Evolutionary conservation across 2,329 filamentous ascomycete genomes (phyloP).

Genomic region (Nemania serpens): DNA sequence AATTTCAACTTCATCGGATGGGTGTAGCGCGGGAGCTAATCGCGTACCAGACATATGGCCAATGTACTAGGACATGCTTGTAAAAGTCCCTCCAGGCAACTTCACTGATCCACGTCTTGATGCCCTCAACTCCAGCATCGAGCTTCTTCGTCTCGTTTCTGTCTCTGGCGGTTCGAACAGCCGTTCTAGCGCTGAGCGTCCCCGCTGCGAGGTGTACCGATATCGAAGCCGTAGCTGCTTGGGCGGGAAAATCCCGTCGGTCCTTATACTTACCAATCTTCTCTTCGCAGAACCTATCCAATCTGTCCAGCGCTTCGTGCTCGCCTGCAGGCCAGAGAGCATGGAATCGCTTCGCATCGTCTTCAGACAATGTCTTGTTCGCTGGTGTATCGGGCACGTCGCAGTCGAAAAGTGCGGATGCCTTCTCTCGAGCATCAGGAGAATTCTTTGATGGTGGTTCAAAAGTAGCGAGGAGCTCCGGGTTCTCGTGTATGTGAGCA

Average conservation of each 20-base stretch:
- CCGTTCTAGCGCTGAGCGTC: constrained; percentile 68
- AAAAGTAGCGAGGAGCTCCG: constrained; percentile 66
- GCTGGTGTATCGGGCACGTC: constrained; percentile 65
- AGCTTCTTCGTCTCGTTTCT: constrained; percentile 60
- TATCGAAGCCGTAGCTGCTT: constrained; percentile 67
- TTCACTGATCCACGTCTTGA: constrained; percentile 77
- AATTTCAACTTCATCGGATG: too few relatives aligned
- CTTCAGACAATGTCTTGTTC: constrained; percentile 63
- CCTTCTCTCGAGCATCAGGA: constrained; percentile 44
- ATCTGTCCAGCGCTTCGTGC: constrained; percentile 66
- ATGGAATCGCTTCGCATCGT: constrained; percentile 62
- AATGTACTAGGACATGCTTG: constrained; percentile 80
- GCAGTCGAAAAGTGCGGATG: constrained; percentile 55
- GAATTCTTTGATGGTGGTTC: constrained; percentile 64
- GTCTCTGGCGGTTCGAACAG: constrained; percentile 64
- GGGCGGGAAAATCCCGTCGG: constrained; percentile 69
- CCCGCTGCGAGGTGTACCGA: constrained; percentile 73
- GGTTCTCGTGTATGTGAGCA: constrained; percentile 70
- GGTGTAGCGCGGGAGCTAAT: not conserved
- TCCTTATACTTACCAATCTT: constrained; percentile 65
- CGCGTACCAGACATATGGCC: constrained; percentile 76
- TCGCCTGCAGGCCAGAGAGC: constrained; percentile 77
- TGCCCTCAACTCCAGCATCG: constrained; percentile 67
- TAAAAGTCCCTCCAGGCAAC: constrained; percentile 90
- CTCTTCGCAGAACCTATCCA: constrained; percentile 70